Conservation (phyloP, 192 early-diverging fungal genomes). For the Chytriomyces sp. region DNA sequence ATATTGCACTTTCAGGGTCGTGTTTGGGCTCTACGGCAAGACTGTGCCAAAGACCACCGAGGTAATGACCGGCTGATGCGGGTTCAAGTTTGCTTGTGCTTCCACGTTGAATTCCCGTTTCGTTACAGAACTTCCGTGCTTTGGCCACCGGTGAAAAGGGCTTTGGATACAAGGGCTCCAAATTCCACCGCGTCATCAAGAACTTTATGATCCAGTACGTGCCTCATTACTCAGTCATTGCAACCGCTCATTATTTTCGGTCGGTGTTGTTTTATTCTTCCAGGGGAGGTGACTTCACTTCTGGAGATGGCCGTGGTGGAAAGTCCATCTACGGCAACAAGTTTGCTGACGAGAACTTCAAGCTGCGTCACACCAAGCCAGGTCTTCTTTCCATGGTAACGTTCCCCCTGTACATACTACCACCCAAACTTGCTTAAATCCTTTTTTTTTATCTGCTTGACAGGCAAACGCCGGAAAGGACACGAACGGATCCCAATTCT, state of each 20-base stretch:
- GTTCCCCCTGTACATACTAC: slow-evolving; percentile 6
- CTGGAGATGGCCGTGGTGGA: slow-evolving; percentile 79
- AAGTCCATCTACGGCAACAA: slow-evolving; percentile 79
- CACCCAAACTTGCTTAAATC: not conserved
- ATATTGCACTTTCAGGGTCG: slow-evolving; percentile 30
- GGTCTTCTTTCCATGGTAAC: slow-evolving; percentile 91
- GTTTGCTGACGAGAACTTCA: slow-evolving; percentile 97
- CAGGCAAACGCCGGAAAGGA: slow-evolving; percentile 51
- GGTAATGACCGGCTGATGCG: slow-evolving; percentile 47
- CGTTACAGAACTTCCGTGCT: slow-evolving; percentile 85
- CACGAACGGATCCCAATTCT: slow-evolving; percentile 87
- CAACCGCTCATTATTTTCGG: not conserved
- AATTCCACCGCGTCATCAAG: slow-evolving; percentile 74
- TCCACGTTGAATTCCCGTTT: slow-evolving; percentile 54
- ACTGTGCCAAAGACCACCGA: slow-evolving; percentile 69
- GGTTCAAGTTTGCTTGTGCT: slow-evolving; percentile 78
- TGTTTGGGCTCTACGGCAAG: slow-evolving; percentile 59
- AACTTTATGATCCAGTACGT: slow-evolving; percentile 78
- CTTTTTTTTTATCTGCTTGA: not conserved
- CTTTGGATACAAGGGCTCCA: slow-evolving; percentile 89
- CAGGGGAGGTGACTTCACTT: slow-evolving; percentile 82
- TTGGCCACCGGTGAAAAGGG: slow-evolving; percentile 72
- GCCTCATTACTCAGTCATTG: too few relatives aligned
- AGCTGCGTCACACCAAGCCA: slow-evolving; percentile 67
- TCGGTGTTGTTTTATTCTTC: not conserved